Base-by-base conservation (phyloP, 2,329 filamentous ascomycete genomes). In the Aspergillus sp. region DNA sequence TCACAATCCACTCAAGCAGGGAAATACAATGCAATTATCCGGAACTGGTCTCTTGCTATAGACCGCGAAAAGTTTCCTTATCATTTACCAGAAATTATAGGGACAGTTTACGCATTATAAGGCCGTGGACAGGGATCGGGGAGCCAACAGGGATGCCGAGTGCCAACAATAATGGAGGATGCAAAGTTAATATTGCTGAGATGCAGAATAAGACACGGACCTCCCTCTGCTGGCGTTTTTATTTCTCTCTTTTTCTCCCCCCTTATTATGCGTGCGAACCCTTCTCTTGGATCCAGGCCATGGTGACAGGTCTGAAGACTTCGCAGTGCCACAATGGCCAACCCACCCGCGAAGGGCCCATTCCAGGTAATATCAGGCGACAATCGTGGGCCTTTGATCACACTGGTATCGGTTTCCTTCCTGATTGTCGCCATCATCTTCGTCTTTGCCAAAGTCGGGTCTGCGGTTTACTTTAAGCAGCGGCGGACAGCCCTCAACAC, bases 381-480 rank as follows among this genome's bases (percentile, higher is more conserved):
- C 6, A 59, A 64, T 33, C 57, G 47, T 23, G 62, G 60, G 1
- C 25, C 57, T 6, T 25, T 62, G 2, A 47, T 64, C 23, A 60
- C 60, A 11, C 51, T 64, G 1, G 57, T 62, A 1, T 62, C 60
- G 7, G 53, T 60, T 17, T 39, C 57, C 8, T 43, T 64, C 19
- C 21, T 60, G 3, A 64, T 64, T 12, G 43, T 52, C 17, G 46
- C 60, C 4, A 55, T 60, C 25, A 48, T 62, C 9, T 64, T 64
- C 21, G 56, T 59, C 2, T 44, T 52, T 2, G 62, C 62, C 1
- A 60, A 64, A 40, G 8, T 59, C 7, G 56, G 48, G 11, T 63
- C 59, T 6, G 55, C 52, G 27, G n/a, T 63, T 6, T 59, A 63
- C 55, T 63, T 63, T 44, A 63, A 63, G 33, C 61, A 63, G 27